Evolutionary conservation across 225 moss, liverwort and hornwort genomes (phyloP), one percentile per base, ranked within the genome.

Genomic region (Lunularia cruciata): DNA sequence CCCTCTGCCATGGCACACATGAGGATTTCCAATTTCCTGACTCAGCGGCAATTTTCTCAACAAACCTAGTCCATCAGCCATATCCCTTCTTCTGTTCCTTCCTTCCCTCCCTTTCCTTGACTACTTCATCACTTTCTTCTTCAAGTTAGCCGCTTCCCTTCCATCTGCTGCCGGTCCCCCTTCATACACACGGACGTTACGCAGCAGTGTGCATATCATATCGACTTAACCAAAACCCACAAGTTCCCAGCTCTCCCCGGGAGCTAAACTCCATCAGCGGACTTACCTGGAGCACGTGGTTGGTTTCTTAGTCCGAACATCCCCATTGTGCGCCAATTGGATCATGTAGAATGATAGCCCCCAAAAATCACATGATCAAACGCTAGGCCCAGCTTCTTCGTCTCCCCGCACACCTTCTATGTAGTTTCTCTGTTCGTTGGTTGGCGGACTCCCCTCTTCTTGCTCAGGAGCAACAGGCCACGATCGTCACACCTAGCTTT

Each of bases 41-140:
- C 68, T 37, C 28, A 42, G 47, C 26, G 60, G 31, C 25, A 65
- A 49, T 19, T 65, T 61, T 40, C 40, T 75, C 47, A 57, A 2
- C 22, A 75, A 27, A 65, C 59, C 64, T 52, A 70, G 79, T 20
- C 70, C 79, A 74, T 79, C 74, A 35, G 79, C 79, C 79, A 79
- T 79, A 20, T 65, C 76, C 65, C 65, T 53, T 53, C 43, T 43
- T 26, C 52, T 53, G 8, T 12, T 53, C 49, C 31, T 49, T 15
- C 33, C 12, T 13, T 45, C 31, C n/a, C 26, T 14, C 42, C 38
- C 8, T 7, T 47, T 53, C 52, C 22, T 53, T 53, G 1, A 16
- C 1, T 16, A 43, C 11, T 43, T 16, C 11, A 16, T 53, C 52
- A 53, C 23, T 19, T 12, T 53, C 52, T 53, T 22, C 23, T 53